Percentiles rank a stretch among this genome's conserved stretches.
These are phyloP conservation scores for Papiliotrema laurentii DNA, from an alignment of 1,284 basidiomycete species.

Conservation along the genomic window DNA sequence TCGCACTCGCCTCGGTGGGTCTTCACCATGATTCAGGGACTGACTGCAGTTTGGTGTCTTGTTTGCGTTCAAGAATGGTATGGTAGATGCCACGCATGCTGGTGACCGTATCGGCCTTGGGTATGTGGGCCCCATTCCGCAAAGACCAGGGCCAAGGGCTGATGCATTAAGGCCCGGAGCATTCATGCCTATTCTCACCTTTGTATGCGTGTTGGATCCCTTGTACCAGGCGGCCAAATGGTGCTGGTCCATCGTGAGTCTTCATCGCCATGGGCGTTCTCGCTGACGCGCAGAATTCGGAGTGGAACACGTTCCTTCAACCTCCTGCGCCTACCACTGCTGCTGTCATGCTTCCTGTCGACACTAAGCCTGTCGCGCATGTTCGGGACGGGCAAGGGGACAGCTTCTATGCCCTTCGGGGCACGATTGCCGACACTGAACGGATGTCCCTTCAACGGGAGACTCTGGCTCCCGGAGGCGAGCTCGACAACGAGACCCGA, in stretches of 20 bases:
- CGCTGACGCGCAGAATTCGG: background rate
- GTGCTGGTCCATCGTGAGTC: background rate
- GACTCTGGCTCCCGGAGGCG: background rate
- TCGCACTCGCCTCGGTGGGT: constrained; percentile 19
- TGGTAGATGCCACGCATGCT: constrained; percentile 7
- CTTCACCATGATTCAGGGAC: background rate
- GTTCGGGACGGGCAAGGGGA: constrained; percentile 10
- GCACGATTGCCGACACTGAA: background rate
- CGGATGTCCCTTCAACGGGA: background rate
- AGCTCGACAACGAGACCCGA: constrained; percentile 29
- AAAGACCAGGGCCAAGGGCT: background rate
- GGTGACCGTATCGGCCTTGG: constrained; percentile 11
- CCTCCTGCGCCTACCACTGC: constrained; percentile 25
- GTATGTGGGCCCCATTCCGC: constrained; percentile 11
- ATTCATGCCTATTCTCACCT: constrained; percentile 12
- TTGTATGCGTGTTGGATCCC: constrained; percentile 14
- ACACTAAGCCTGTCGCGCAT: constrained; percentile 17
- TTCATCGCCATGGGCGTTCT: constrained; percentile 7
- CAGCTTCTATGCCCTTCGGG: constrained; percentile 20
- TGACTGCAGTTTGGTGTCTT: constrained; percentile 12
- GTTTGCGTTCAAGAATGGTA: constrained; percentile 14
- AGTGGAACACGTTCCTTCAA: constrained; percentile 12
- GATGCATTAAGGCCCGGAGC: constrained; percentile 7
- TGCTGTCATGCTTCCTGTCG: constrained; percentile 21
- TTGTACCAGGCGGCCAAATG: constrained; percentile 15